Base-by-base conservation (phyloP, 2,329 filamentous ascomycete genomes). In the Aspergillus flavus region DNA sequence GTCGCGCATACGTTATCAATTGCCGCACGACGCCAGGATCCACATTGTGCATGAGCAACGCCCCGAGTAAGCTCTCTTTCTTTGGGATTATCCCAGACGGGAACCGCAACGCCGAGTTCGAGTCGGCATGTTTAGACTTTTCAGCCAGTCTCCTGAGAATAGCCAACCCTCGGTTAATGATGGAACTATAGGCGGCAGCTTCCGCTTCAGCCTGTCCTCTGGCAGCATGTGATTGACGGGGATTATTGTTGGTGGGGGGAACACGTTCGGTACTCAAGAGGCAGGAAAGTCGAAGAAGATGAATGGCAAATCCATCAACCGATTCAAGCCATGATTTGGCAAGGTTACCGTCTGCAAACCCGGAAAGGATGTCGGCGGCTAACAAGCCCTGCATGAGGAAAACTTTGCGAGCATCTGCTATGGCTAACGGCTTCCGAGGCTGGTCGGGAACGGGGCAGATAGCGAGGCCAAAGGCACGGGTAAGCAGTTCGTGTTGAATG, bases 321-420 rank as follows among this genome's bases (percentile, higher is more conserved):
- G 91, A 93, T 45, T 89, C 87, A 9, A 98, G 85, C 94, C 95
- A 98, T 0, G 86, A 83, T 61, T 87, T 87, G 4, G 94, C 90
- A 9, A 97, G 80, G 4, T 87, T 85, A 19, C 85, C 85, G 68
- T 96, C 93, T n/a, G 87, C 84, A 5, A 97, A 83, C 11, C 89
- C 89, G 0, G 93, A 88, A 3, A 98, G 81, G 58, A 98, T 96
- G 69, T 98, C 94, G 0, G 93, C 94, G 1, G 93, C 91, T 6
- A 98, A 84, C 71, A 98, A 87, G 1, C 93, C 94, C 79, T 99
- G 95, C 85, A 96, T 95, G 12, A 99, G 81, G 71, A 93, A 90
- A 0, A 95, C 91, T 77, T 96, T 97, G 61, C 95, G 89, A 4
- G 87, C 88, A 75, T 97, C 93, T 6, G 95, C 86, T 6, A 93